These are phyloP conservation scores for Oryza rufipogon DNA, from an alignment of 176 grass and related monocot genomes.

Conservation along the genomic window DNA sequence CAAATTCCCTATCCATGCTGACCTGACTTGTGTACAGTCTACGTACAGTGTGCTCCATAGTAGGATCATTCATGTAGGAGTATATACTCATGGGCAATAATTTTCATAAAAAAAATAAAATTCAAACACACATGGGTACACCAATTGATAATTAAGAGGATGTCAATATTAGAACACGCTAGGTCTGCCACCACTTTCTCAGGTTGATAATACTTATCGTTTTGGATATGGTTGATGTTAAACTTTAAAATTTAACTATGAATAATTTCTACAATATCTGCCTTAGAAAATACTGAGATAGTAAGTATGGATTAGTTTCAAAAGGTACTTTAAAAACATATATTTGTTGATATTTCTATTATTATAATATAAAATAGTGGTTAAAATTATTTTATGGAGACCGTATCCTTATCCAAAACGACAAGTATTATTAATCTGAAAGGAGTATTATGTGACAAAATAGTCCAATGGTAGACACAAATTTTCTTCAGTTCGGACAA, in stretches of 20 bases:
- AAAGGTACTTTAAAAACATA: too few species aligned
- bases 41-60: neutral
- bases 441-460: neutral
- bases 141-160: neutral
- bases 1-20: conserved; percentile 27
- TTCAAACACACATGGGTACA: neutral
- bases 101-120: neutral
- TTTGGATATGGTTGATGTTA: too few species aligned
- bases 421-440: too few species aligned
- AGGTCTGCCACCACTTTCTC: fast-evolving
- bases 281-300: too few species aligned
- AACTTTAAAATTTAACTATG: too few species aligned
- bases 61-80: neutral
- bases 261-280: too few species aligned
- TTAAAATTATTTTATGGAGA: too few species aligned
- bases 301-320: too few species aligned
- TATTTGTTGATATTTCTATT: too few species aligned
- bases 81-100: neutral
- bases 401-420: too few species aligned
- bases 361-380: too few species aligned
- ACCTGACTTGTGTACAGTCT: neutral
- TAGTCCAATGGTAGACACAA: neutral
- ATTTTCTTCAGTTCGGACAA: neutral
- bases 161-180: neutral
- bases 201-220: too few species aligned